Evolutionary conservation across 129 eudicot species (phyloP), one percentile per base, ranked within the genome.

Genomic region (Pulicaria dysenterica): DNA sequence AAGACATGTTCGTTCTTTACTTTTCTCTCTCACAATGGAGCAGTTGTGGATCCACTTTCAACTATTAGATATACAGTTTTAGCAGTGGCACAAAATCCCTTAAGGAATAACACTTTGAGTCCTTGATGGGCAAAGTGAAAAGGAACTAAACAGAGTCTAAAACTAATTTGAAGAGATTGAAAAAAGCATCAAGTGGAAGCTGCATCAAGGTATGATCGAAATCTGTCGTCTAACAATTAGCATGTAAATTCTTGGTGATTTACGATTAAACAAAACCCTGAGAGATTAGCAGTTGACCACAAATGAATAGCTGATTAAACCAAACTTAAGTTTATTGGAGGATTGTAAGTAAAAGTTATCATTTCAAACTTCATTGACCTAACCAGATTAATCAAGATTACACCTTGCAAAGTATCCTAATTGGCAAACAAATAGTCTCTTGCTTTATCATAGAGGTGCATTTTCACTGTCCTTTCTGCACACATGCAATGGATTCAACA

Each of bases 401-500:
- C 73, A 68, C 37, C 60, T 68, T 49, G 44, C 44, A 58, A 42
- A 34, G 10, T 36, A 58, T 34, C 36, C 15, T 17, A 56, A 42
- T 5, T 42, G 14, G 7, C 44, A 66, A 42, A 54, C 17, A 53
- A 37, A 55, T 53, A 46, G 43, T 17, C 15, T 40, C 50, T 51
- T 6, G 1, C 12, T 7, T 51, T 40, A 49, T 39, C 7, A 34
- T 37, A 67, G 13, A 69, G 14, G 61, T 14, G 15, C 8, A 53
- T 14, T 53, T 68, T 53, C 47, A 51, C 8, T 3, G 40, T 40
- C 38, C 42, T 50, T 51, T 69, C 47, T 17, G 36, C 54, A 49
- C 34, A 50, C 38, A 75, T 75, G 66, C 80, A 75, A 51, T 6
- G 79, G 64, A 51, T 5, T 64, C 56, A 64, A 64, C 38, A 64